Base-by-base conservation (phyloP, 805 yeast species). In the Candida broadrunensis region DNA sequence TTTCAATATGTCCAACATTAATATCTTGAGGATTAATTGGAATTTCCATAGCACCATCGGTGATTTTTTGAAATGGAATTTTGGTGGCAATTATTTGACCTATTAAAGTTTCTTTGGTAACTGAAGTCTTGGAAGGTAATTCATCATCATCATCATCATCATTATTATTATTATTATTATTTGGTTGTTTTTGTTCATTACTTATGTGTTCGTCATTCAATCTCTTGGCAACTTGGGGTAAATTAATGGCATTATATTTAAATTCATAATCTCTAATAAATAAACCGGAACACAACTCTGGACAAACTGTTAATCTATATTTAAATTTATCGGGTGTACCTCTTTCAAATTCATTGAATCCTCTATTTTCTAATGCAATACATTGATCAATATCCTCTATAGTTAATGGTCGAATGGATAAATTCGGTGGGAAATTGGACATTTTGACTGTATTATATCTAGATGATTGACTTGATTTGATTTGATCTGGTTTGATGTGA, bases 261-360 rank as follows among this genome's bases (percentile, higher is more conserved):
- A 69, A 63, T 23, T 56, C 69, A 61, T 84, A 85, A 41, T 79
- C 79, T 56, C 96, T 73, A 38, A 88, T 72, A 55, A 91, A 93
- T 42, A 93, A 72, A 2, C 98, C 98, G 5, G 90, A 80, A 49
- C 93, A 81, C 42, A 91, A 75, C 60, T 91, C 99, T 8, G 98
- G 98, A 59, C 97, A 90, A 3, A 70, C 80, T 1, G 74, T 73
- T 47, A 91, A 71, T 51, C 97, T 75, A 67, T 87, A 91, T 48
- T 65, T 67, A 40, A 70, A 61, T 48, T 77, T 81, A 37, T 81
- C 88, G n/a, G 54, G 55, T 11, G 86, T 59, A 33, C 87, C 83
- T 43, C 95, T 73, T 65, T 88, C 95, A 12, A 63, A 56, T 26
- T 77, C 80, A 2, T 85, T 80, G 62, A 90, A 88, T 5, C 95